These are phyloP conservation scores for Rhododendron mucronatum DNA, from an alignment of 148 eudicot species.

Conservation along the genomic window DNA sequence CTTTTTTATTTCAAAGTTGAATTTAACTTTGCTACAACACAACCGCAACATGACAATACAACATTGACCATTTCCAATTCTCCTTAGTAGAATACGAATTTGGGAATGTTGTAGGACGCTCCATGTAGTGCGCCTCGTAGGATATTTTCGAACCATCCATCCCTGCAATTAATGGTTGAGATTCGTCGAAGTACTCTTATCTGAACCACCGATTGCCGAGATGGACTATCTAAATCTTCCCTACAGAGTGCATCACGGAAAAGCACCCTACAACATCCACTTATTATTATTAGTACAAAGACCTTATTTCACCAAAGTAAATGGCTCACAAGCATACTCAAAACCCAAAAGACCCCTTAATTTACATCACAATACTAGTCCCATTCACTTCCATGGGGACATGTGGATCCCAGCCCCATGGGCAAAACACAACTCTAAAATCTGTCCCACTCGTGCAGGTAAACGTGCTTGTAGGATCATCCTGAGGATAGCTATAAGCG, in stretches of 20 bases:
- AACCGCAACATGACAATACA: not conserved
- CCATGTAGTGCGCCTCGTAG: no score
- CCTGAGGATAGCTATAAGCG: constrained; percentile 49
- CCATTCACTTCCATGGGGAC: not conserved
- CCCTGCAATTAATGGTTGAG: no score
- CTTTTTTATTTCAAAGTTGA: not conserved
- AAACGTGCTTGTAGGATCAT: constrained; percentile 39
- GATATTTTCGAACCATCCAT: no score
- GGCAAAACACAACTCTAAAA: constrained; percentile 43
- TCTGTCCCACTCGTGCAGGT: constrained; percentile 41
- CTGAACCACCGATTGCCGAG: no score
- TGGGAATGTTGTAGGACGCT: no score
- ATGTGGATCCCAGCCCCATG: constrained; percentile 8
- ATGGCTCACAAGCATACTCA: not conserved
- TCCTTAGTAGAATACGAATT: not conserved
- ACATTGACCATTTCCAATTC: not conserved
- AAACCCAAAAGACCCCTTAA: not conserved
- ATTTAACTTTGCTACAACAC: not conserved
- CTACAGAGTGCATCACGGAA: no score
- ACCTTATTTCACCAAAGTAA: not conserved
- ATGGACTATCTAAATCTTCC: no score
- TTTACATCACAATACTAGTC: not conserved
- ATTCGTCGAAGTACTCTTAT: no score
- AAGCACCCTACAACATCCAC: no score
- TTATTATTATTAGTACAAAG: no score